These are phyloP conservation scores for Hyaloperonospora arabidopsidis DNA, from an alignment of 352 stramenopile species.

Conservation along the genomic window DNA sequence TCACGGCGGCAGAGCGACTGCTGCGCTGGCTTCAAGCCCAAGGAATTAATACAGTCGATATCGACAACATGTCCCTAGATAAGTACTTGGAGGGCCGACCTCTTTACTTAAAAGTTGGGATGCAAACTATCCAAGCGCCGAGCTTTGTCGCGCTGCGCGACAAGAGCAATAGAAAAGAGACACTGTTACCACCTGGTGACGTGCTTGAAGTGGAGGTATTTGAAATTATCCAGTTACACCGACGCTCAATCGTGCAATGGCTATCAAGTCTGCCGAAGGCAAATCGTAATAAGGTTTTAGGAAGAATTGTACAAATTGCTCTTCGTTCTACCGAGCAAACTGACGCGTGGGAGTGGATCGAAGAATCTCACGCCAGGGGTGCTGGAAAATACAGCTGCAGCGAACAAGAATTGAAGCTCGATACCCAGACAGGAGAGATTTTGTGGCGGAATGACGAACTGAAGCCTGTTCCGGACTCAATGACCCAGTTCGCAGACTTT, in stretches of 20 bases:
- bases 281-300: conserved; percentile 39
- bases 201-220: conserved; percentile 85
- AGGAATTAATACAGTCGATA: conserved; percentile 83
- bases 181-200: conserved; percentile 67
- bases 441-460: conserved; percentile 88
- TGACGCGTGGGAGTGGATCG: conserved; percentile 53
- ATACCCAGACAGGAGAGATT: conserved; percentile 83
- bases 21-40: conserved; percentile 86
- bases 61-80: conserved; percentile 67
- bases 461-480: conserved; percentile 86
- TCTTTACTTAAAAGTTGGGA: conserved; percentile 82
- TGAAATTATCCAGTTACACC: conserved; percentile 75
- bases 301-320: conserved; percentile 65
- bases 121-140: conserved; percentile 82
- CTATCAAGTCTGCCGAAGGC: conserved; percentile 28
- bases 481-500: conserved; percentile 86
- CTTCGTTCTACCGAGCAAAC: conserved; percentile 53
- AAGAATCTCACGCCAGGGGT: conserved; percentile 45
- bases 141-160: conserved; percentile 64
- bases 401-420: conserved; percentile 78
- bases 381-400: conserved; percentile 60
- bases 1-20: conserved; percentile 69
- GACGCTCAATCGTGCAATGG: conserved; percentile 68
- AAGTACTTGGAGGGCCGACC: conserved; percentile 83
- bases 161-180: conserved; percentile 40